Base-by-base conservation (phyloP, 306 rosid species). In the Citrullus mucosospermus region DNA sequence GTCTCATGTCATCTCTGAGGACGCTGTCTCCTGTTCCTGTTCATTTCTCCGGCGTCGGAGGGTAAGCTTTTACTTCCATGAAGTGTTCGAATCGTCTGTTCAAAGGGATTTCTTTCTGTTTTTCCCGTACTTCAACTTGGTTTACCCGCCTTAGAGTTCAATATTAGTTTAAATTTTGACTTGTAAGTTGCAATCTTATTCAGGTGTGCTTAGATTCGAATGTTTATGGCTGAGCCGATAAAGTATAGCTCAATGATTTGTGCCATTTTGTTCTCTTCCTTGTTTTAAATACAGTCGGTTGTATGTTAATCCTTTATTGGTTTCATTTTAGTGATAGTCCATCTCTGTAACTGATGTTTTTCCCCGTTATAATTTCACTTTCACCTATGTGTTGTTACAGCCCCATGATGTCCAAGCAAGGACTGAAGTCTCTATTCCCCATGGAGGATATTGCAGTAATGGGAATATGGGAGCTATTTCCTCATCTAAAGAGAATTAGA, bases 391-490 rank as follows among this genome's bases (percentile, higher is more conserved):
- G 17, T 86, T 6, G 82, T 34, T 88, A 84, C 92, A 95, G 98
- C 82, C 54, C 80, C 81, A 86, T 80, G 91, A 95, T 92, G 97
- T 80, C 82, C 66, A 81, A 80, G 80, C 90, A 95, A 81, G 97
- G 97, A 22, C 79, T 95, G 80, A 82, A 82, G 44, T 86, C 97
- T 59, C 78, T 87, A 80, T 92, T 91, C 87, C 96, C 88, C 14
- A 84, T 95, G 70, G 97, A 95, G 81, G 96, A 91, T 82, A 91
- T 92, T 69, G 85, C 98, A 0, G 93, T 95, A 69, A 92, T 95
- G 98, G 97, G 98, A 55, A 85, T 91, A 81, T 95, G 89, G 98
- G 97, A 95, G 87, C 82, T 95, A 41, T 75, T 91, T 87, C 97
- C 97, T 1, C 92, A 91, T 86, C 82, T 95, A 61, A 80, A 79